Evolutionary conservation across 305 asterid genomes (phyloP).

Genomic region (Ruellia speciosa): DNA sequence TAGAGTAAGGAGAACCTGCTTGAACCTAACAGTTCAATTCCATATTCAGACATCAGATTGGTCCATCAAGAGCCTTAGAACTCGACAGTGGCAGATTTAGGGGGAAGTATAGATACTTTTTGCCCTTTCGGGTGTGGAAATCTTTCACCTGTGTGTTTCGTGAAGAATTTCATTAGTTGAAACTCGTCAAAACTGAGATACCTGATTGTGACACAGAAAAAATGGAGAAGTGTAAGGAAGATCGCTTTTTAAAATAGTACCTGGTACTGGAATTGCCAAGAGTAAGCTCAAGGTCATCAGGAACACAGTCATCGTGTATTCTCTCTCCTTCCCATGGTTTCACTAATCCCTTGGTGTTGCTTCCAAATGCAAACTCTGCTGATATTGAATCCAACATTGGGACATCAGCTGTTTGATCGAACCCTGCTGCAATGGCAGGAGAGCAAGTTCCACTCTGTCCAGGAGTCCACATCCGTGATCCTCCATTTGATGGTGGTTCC

Average conservation of each 20-base stretch:
- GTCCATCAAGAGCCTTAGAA: no score
- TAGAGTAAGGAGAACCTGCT: no score
- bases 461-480: slow-evolving; percentile 97
- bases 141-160: no score
- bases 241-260: slow-evolving; percentile 24
- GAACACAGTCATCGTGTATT: slow-evolving; percentile 87
- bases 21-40: no score
- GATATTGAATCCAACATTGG: slow-evolving; percentile 84
- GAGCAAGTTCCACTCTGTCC: slow-evolving; percentile 97
- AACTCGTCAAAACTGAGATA: no score
- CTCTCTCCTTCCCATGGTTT: slow-evolving; percentile 98
- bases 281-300: slow-evolving; percentile 94
- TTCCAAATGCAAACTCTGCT: slow-evolving; percentile 88
- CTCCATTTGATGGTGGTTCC: slow-evolving; percentile 79
- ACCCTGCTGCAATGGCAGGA: slow-evolving; percentile 64
- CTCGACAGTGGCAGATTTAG: no score
- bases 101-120: no score
- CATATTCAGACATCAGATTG: no score
- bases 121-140: no score
- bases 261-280: slow-evolving; percentile 87
- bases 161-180: no score
- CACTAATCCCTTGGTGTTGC: slow-evolving; percentile 59
- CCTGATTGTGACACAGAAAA: no score
- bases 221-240: background rate
- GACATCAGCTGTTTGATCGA: slow-evolving; percentile 72